Percentiles rank a stretch among this genome's conserved stretches.
Evolutionary conservation across 1,284 basidiomycete genomes (phyloP).

Genomic region (Malassezia obtusa): DNA sequence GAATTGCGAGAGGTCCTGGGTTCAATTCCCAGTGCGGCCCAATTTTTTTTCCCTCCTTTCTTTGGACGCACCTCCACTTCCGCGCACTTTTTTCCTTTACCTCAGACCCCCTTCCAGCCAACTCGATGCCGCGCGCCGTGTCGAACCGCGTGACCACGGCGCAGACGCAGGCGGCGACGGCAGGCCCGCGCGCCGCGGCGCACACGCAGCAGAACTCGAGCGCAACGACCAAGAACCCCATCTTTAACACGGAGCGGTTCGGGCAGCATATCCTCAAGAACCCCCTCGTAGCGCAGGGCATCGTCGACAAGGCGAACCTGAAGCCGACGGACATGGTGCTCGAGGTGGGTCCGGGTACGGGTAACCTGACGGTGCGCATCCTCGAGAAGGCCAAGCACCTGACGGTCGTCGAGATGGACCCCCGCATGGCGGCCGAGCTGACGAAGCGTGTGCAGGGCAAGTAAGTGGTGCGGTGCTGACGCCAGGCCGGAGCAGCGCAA

Average conservation of each 20-base stretch:
- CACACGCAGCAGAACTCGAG: slow-evolving; percentile 28
- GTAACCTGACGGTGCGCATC: slow-evolving; percentile 89
- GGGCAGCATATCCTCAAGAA: slow-evolving; percentile 98
- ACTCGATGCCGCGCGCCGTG: slow-evolving; percentile 79
- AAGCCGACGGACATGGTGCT: slow-evolving; percentile 91
- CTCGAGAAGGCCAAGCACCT: slow-evolving; percentile 85
- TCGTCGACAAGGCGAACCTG: slow-evolving; percentile 66
- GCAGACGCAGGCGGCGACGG: slow-evolving; percentile 58
- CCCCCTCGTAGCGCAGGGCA: slow-evolving; percentile 68
- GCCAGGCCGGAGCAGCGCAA: slow-evolving; percentile 83
- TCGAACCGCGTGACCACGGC: slow-evolving; percentile 67
- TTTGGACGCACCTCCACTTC: slow-evolving; percentile 5
- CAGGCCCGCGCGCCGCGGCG: slow-evolving; percentile 45
- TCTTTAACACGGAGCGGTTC: slow-evolving; percentile 72
- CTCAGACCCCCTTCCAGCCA: slow-evolving; percentile 3
- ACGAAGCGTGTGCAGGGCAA: slow-evolving; percentile 96
- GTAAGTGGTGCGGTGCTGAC: slow-evolving; percentile 57
- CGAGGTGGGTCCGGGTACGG: slow-evolving; percentile 96
- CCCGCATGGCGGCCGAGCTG: slow-evolving; percentile 94
- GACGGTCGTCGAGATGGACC: slow-evolving; percentile 94
- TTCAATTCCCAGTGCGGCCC: slow-evolving; percentile 24
- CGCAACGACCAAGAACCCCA: slow-evolving; percentile 44
- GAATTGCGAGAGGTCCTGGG: slow-evolving; percentile 21
- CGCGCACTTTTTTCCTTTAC: slow-evolving; percentile 5
- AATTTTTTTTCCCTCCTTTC: slow-evolving; percentile 5